Conservation (phyloP, 225 moss, liverwort and hornwort genomes). For the Straminergon stramineum region DNA sequence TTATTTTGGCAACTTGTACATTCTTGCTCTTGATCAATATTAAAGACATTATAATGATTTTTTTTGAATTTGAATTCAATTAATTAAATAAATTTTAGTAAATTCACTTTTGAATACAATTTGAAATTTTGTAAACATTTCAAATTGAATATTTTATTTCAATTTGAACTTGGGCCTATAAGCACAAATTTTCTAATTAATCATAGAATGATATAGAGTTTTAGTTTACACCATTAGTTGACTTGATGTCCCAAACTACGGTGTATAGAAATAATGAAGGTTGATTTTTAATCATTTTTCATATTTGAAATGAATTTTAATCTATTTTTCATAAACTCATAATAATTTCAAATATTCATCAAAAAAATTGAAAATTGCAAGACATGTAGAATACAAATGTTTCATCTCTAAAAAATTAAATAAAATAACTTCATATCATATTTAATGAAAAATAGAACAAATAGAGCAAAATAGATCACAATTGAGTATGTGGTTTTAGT, state of each 20-base stretch:
- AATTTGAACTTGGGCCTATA: background rate
- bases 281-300: background rate
- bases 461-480: background rate
- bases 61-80: background rate
- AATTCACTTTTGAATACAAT: no score
- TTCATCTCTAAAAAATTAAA: background rate
- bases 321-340: background rate
- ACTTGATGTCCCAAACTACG: background rate
- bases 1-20: background rate
- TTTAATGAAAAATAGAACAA: background rate
- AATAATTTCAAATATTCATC: background rate
- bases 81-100: background rate
- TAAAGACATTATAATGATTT: background rate
- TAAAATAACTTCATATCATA: background rate
- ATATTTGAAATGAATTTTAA: background rate
- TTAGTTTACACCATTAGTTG: no score
- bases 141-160: background rate
- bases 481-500: background rate
- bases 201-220: background rate
- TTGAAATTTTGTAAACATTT: background rate
- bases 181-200: background rate
- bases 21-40: background rate
- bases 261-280: background rate
- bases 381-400: background rate
- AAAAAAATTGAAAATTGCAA: background rate